Base-by-base conservation (phyloP, 257 asterid species). In the Capsicum rhomboideum region DNA sequence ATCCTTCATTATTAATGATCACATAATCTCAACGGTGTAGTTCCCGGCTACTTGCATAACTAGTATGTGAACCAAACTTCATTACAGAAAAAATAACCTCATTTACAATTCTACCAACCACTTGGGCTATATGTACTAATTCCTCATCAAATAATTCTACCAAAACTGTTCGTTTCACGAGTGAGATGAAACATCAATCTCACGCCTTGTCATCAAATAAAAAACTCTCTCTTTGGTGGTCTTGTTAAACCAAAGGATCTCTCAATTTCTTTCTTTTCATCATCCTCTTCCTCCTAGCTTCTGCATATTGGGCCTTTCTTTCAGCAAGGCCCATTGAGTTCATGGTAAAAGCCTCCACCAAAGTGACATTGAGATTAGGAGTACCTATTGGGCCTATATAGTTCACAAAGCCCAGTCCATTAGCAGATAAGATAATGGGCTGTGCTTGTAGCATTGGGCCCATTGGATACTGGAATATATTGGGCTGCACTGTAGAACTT, bases 211-310 rank as follows among this genome's bases (percentile, higher is more conserved):
- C 66, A 58, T 58, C 29, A 2, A 4, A n/a, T 56, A 58, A 55
- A 2, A 8, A 7, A 55, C 0, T 63, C 26, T 12, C 42, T 54
- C 20, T n/a, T 56, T 44, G 68, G 40, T 11, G 54, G 29, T 17
- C 31, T 83, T 52, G 16, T 44, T 16, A 29, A 74, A 49, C 66
- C 68, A 7, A 16, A 66, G 17, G 54, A 64, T 67, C 8, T 84
- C 74, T 82, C 87, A 82, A 52, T 83, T 23, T 89, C 89, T 2
- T 84, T 86, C 85, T 92, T 29, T 86, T 90, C 59, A 88, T 89
- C 85, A 2, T 89, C 80, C 98, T 90, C 10, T 82, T 64, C 93
- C 90, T 91, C 88, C 98, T 84, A 0, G 95, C 93, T 61, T 89
- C 93, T 17, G 94, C 92, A 77, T 14, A 86, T 82, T 66, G 84